Evolutionary conservation across 495 filamentous ascomycete species (phyloP).

Genomic region (Xylaria flabelliformis): DNA sequence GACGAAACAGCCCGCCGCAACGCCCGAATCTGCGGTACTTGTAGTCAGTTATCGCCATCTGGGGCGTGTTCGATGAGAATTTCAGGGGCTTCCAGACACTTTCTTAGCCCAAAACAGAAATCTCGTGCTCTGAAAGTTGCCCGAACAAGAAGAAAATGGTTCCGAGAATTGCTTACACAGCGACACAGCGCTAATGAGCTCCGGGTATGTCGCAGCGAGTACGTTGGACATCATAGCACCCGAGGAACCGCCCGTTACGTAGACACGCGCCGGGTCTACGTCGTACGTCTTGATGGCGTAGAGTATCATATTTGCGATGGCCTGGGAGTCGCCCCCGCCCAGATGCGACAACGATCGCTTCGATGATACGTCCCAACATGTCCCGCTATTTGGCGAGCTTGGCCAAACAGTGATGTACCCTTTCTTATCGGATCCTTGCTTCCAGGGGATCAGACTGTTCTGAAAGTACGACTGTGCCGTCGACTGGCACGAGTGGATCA

Average conservation of each 20-base stretch:
- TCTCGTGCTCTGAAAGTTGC: no score
- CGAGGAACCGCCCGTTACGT: conserved; percentile 48
- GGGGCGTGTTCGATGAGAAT: no score
- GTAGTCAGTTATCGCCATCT: no score
- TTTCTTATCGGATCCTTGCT: conserved; percentile 55
- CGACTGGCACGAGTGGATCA: conserved; percentile 64
- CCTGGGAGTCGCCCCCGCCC: conserved; percentile 49
- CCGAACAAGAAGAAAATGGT: no score
- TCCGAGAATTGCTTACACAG: conserved; percentile 38
- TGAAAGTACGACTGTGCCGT: conserved; percentile 59
- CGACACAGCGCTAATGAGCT: conserved; percentile 60
- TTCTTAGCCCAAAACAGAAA: no score
- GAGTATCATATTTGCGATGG: conserved; percentile 52
- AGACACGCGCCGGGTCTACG: conserved; percentile 43
- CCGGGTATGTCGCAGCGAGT: conserved; percentile 63
- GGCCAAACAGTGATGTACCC: conserved; percentile 66
- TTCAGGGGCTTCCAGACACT: no score
- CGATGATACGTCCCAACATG: conserved; percentile 67
- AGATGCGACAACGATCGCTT: conserved; percentile 45
- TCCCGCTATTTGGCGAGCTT: conserved; percentile 51
- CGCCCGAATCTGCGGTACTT: conserved; percentile 50
- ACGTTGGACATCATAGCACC: conserved; percentile 59
- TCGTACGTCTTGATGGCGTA: conserved; percentile 45
- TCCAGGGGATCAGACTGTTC: conserved; percentile 57
- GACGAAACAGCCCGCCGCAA: conserved; percentile 65